Evolutionary conservation across 768 basidiomycete species (phyloP).

Genomic region (Neoboletus brunneissimus): DNA sequence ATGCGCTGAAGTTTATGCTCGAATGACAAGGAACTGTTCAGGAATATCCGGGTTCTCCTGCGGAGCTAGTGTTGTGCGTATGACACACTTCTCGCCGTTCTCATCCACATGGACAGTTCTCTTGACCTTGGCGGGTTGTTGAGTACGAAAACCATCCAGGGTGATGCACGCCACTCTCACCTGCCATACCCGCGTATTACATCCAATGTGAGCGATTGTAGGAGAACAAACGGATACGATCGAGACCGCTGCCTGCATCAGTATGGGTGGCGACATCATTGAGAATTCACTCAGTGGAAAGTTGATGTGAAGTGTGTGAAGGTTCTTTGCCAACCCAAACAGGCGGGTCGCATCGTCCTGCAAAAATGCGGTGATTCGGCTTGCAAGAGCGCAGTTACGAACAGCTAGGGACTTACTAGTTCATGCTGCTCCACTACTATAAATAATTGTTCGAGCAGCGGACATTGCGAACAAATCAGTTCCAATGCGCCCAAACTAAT

Average conservation of each 20-base stretch:
- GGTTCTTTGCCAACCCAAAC: constrained; percentile 43
- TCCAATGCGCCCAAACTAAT: constrained; percentile 49
- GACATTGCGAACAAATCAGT: constrained; percentile 54
- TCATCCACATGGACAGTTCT: constrained; percentile 37
- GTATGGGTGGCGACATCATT: constrained; percentile 11
- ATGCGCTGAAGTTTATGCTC: constrained; percentile 23
- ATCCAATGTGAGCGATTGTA: constrained; percentile 60
- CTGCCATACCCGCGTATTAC: constrained; percentile 69
- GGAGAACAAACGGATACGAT: constrained; percentile 51
- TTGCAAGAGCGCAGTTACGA: neutral
- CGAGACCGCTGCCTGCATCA: constrained; percentile 38
- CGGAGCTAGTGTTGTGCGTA: constrained; percentile 41
- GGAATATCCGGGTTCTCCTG: constrained; percentile 69
- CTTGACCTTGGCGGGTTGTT: constrained; percentile 41
- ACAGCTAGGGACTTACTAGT: constrained; percentile 37
- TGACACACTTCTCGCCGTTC: constrained; percentile 37
- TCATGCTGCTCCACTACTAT: constrained; percentile 48
- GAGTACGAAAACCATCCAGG: neutral
- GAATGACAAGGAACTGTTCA: constrained; percentile 68
- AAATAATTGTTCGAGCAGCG: constrained; percentile 59
- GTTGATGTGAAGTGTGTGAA: constrained; percentile 63
- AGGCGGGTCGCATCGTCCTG: constrained; percentile 26
- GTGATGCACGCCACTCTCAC: constrained; percentile 35
- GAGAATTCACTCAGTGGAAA: constrained; percentile 34
- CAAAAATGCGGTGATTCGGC: neutral